A percentile compares a stretch with the other conserved stretches of the same genome.
Evolutionary conservation across 805 yeast genomes (phyloP).

Genomic region (Candida xyloterini): DNA sequence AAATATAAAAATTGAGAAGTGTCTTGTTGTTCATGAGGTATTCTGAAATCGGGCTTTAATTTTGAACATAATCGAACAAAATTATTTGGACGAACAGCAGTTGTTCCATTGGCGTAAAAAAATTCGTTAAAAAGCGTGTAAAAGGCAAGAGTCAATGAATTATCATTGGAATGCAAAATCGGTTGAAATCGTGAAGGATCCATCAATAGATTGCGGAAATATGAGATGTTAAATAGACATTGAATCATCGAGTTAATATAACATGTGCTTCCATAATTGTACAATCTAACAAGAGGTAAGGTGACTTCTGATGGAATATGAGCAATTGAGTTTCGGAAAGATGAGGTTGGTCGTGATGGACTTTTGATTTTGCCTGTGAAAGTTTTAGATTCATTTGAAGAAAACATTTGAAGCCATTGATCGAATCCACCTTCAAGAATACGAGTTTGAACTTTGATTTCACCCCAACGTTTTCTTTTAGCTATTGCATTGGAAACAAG

Average conservation of each 20-base stretch:
- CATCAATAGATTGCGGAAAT: constrained; percentile 49
- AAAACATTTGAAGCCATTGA: constrained; percentile 39
- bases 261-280: constrained; percentile 71
- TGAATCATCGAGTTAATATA: constrained; percentile 75
- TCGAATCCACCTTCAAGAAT: constrained; percentile 43
- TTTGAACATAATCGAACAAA: constrained; percentile 46
- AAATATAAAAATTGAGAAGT: constrained; percentile 74
- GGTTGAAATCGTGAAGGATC: constrained; percentile 30
- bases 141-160: constrained; percentile 45
- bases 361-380: constrained; percentile 11
- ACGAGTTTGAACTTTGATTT: constrained; percentile 6
- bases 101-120: constrained; percentile 50
- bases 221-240: constrained; percentile 54
- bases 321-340: constrained; percentile 3
- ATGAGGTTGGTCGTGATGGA: constrained; percentile 1
- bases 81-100: constrained; percentile 61
- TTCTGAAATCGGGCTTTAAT: constrained; percentile 62
- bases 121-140: constrained; percentile 56
- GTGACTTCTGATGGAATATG: constrained; percentile 1
- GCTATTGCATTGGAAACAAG: constrained; percentile 14
- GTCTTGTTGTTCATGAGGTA: constrained; percentile 78
- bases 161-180: constrained; percentile 13
- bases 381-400: constrained; percentile 25
- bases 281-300: constrained; percentile 38
- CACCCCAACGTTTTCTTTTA: constrained; percentile 13